phyloP scores from a whole-genome alignment of 2,329 filamentous ascomycete species.

The Corynespora cassiicola region DNA sequence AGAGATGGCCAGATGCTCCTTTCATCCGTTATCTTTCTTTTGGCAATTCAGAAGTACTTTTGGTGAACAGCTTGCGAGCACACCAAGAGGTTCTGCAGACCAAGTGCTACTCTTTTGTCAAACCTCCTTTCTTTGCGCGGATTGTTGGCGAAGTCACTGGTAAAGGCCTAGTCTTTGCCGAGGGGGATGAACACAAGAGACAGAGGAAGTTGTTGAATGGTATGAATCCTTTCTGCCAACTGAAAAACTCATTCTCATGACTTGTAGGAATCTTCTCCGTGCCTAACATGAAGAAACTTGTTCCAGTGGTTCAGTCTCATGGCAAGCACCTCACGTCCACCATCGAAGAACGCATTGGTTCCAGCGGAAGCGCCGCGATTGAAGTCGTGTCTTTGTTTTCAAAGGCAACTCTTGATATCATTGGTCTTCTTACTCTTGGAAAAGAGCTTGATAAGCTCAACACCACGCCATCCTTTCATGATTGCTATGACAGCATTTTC shows the following conservation, averaged over 20 bases:
- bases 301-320: conserved; percentile 47
- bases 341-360: conserved; percentile 4
- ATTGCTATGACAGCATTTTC: conserved; percentile 27
- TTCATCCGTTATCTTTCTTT: conserved; percentile 19
- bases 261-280: conserved; percentile 43
- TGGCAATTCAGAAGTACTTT: conserved; percentile 15
- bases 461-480: conserved; percentile 16
- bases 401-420: conserved; percentile 33
- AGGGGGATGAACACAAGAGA: conserved; percentile 13
- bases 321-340: conserved; percentile 30
- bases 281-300: conserved; percentile 45
- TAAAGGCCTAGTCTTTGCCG: conserved; percentile 13
- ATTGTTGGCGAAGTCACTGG: conserved; percentile 21
- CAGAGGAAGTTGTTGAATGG: conserved; percentile 42
- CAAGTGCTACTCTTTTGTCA: conserved; percentile 20
- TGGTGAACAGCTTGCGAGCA: conserved; percentile 16
- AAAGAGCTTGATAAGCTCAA: conserved; percentile 31
- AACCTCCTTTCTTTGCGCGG: conserved; percentile 14
- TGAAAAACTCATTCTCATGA: not conserved
- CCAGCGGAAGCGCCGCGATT: not conserved
- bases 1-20: conserved; percentile 11
- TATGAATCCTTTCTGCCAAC: conserved; percentile 2
- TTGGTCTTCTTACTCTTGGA: conserved; percentile 36
- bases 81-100: conserved; percentile 16
- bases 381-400: conserved; percentile 16